Evolutionary conservation across 164 flowering plant species (phyloP).

Genomic region (Chimonanthus praecox): DNA sequence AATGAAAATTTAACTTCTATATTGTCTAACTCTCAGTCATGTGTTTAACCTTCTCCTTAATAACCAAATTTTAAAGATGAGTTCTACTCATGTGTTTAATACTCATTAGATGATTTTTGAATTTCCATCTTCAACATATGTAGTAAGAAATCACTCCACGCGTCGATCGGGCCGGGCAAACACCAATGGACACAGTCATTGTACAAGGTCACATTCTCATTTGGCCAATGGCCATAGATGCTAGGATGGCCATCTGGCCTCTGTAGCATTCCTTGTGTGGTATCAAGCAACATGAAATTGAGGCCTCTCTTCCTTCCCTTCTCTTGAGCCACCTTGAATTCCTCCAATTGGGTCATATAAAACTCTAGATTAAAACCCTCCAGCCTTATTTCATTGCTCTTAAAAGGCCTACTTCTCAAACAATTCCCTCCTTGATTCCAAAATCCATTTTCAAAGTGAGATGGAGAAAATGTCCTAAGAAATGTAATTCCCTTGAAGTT

Average conservation of each 20-base stretch:
- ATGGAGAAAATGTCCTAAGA: slow-evolving; percentile 56
- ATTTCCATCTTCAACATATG: slow-evolving; percentile 31
- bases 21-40: too few relatives aligned
- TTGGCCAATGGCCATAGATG: slow-evolving; percentile 26
- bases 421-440: slow-evolving; percentile 78
- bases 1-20: too few relatives aligned
- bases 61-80: too few relatives aligned
- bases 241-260: slow-evolving; percentile 49
- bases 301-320: slow-evolving; percentile 22
- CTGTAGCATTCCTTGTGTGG: slow-evolving; percentile 25
- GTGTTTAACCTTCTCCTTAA: too few relatives aligned
- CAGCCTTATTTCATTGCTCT: slow-evolving; percentile 23
- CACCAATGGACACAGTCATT: slow-evolving; percentile 48
- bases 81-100: too few relatives aligned
- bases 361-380: slow-evolving; percentile 21
- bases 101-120: too few relatives aligned
- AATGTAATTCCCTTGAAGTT: slow-evolving; percentile 37
- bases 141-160: slow-evolving; percentile 37
- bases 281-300: slow-evolving; percentile 30
- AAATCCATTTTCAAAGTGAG: slow-evolving; percentile 54
- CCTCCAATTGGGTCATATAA: slow-evolving; percentile 33
- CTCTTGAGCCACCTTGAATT: slow-evolving; percentile 25
- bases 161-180: slow-evolving; percentile 39
- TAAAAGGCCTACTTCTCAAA: slow-evolving; percentile 41
- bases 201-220: slow-evolving; percentile 22